Conservation (phyloP, 169 alveolate species). For the Babesia divergens region DNA sequence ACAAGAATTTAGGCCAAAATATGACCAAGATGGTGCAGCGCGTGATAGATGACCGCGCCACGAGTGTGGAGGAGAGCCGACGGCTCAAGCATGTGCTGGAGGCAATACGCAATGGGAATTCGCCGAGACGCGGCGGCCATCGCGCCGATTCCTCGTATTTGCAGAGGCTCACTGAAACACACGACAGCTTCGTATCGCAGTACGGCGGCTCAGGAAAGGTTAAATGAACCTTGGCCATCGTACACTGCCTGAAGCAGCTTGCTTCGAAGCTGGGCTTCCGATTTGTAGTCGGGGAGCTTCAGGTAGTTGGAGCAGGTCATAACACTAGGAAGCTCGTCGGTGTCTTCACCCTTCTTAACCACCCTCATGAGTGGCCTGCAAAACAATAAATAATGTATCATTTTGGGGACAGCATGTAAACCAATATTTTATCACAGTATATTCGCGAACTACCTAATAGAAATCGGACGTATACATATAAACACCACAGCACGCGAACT, state of each 20-base stretch:
- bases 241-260: constrained; percentile 85
- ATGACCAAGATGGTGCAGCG: neutral
- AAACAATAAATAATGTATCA: neutral
- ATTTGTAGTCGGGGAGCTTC: constrained; percentile 89
- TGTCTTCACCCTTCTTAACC: constrained; percentile 78
- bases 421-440: neutral
- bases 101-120: neutral
- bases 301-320: constrained; percentile 93
- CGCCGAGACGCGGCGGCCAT: neutral
- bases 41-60: constrained; percentile 15
- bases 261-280: constrained; percentile 76
- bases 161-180: neutral
- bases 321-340: constrained; percentile 85
- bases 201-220: constrained; percentile 71
- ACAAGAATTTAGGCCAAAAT: neutral
- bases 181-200: neutral
- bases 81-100: constrained; percentile 14
- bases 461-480: constrained; percentile 35
- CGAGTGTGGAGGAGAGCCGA: constrained; percentile 20
- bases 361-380: constrained; percentile 81
- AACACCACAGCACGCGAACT: constrained; percentile 55
- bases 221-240: constrained; percentile 87
- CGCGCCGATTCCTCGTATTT: constrained; percentile 13
- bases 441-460: neutral
- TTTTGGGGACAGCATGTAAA: neutral